Percentiles rank a stretch among this genome's conserved stretches.
Conservation (phyloP, 1,284 basidiomycete species). For the Cryptococcus sp. region DNA sequence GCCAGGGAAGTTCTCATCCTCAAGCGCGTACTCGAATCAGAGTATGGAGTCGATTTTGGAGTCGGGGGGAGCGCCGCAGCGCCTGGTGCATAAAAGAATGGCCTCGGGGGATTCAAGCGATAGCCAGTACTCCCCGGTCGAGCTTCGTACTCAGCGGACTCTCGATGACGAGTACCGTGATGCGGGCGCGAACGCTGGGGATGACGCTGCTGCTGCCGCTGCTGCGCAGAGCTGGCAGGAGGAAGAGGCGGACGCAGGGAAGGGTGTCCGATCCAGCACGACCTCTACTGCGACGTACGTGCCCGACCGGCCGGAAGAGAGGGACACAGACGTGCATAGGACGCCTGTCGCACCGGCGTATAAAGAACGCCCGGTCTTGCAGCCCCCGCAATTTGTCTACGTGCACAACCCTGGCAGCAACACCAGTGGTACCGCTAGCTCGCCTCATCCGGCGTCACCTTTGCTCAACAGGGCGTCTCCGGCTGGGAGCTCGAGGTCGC, state of each 20-base stretch:
- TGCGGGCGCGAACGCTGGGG: neutral
- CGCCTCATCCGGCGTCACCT: neutral
- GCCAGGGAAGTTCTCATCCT: too few relatives aligned
- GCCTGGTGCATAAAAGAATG: neutral
- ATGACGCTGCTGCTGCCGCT: neutral
- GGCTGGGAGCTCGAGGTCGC: neutral
- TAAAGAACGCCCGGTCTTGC: conserved; percentile 14
- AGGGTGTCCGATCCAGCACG: conserved; percentile 15
- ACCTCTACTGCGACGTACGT: conserved; percentile 17
- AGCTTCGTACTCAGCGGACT: neutral
- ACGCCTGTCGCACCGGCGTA: conserved; percentile 18
- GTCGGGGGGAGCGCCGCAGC: neutral
- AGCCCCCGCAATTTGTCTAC: conserved; percentile 7
- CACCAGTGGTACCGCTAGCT: neutral
- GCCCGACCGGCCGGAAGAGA: conserved; percentile 1
- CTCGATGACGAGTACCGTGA: neutral
- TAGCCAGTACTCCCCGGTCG: conserved; percentile 11
- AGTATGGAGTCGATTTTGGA: too few relatives aligned
- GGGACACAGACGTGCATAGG: conserved; percentile 2
- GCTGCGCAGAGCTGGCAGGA: neutral
- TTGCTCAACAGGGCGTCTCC: neutral
- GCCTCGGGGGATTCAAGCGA: conserved; percentile 1
- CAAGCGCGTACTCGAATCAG: too few relatives aligned
- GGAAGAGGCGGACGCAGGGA: neutral
- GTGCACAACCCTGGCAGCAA: neutral